These are phyloP conservation scores for Rhizoclosmatium sp. DNA, from an alignment of 192 early-diverging fungal genomes.

Conservation along the genomic window DNA sequence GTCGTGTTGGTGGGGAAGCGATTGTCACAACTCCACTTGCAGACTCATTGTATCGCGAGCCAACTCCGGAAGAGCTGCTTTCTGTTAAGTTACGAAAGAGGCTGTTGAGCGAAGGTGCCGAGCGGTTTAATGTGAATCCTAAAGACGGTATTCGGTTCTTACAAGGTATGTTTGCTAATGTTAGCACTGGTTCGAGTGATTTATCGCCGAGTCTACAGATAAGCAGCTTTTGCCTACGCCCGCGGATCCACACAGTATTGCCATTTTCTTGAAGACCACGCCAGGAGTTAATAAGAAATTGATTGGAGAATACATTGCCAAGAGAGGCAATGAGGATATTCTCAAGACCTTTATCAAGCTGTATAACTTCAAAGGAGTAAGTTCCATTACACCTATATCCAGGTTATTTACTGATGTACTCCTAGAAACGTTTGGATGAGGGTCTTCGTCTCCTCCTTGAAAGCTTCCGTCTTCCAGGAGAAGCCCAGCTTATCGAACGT, in stretches of 20 bases:
- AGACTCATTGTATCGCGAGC: constrained; percentile 29
- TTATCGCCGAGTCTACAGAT: constrained; percentile 19
- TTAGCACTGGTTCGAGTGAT: not conserved
- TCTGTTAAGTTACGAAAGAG: constrained; percentile 76
- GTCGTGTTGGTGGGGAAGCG: constrained; percentile 35
- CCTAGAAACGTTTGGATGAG: constrained; percentile 92
- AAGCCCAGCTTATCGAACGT: constrained; percentile 97
- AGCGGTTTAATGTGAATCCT: constrained; percentile 84
- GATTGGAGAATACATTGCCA: constrained; percentile 89
- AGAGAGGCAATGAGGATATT: constrained; percentile 84
- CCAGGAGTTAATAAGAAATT: constrained; percentile 86
- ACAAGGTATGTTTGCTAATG: constrained; percentile 55
- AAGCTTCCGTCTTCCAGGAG: constrained; percentile 95
- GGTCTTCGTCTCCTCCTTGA: constrained; percentile 91
- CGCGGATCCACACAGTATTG: constrained; percentile 63
- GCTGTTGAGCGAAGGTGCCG: constrained; percentile 77
- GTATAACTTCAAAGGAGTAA: constrained; percentile 87
- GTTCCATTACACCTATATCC: constrained; percentile 21
- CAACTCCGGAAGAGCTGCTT: constrained; percentile 37
- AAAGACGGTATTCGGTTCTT: constrained; percentile 87
- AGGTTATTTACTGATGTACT: not conserved
- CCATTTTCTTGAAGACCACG: constrained; percentile 79
- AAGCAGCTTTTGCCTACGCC: constrained; percentile 60
- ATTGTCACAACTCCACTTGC: not conserved
- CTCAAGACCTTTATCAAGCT: constrained; percentile 82